Evolutionary conservation across 805 yeast genomes (phyloP).

Genomic region (Teunomyces panamensis): DNA sequence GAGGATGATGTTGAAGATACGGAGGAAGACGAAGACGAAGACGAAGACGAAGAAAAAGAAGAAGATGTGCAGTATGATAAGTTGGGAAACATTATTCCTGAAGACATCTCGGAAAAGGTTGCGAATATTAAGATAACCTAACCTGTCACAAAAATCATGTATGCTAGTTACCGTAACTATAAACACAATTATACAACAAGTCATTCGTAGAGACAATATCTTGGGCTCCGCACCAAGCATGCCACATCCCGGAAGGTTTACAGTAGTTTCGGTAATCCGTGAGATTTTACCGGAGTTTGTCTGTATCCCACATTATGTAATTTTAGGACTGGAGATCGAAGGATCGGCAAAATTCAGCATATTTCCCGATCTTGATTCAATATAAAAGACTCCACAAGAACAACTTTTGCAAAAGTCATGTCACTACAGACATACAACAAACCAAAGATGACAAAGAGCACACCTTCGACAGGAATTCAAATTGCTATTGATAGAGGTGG

Average conservation of each 20-base stretch:
- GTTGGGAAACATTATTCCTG: slow-evolving; percentile 20
- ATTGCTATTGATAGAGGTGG: slow-evolving; percentile 63
- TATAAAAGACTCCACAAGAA: not conserved
- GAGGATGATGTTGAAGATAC: slow-evolving; percentile 11
- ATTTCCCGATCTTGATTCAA: not conserved
- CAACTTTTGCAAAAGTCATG: not conserved
- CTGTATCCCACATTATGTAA: not conserved
- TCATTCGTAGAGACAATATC: too few species aligned
- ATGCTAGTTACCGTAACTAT: not conserved
- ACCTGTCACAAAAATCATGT: not conserved
- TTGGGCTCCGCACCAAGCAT: too few species aligned
- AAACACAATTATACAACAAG: not conserved
- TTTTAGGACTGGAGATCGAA: not conserved
- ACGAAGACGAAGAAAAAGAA: slow-evolving; percentile 10
- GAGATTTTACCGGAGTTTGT: not conserved
- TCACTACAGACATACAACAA: not conserved
- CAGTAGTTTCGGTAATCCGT: not conserved
- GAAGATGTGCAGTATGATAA: slow-evolving; percentile 16
- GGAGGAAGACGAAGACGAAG: slow-evolving; percentile 13
- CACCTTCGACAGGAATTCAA: slow-evolving; percentile 16
- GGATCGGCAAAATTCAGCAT: not conserved
- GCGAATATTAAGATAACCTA: not conserved
- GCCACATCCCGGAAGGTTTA: not conserved
- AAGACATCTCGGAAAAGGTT: slow-evolving; percentile 3
- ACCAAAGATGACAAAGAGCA: not conserved